A percentile compares a stretch with the other conserved stretches of the same genome.
Evolutionary conservation across 164 flowering plant species (phyloP).

Genomic region (Cinnamomum micranthum): DNA sequence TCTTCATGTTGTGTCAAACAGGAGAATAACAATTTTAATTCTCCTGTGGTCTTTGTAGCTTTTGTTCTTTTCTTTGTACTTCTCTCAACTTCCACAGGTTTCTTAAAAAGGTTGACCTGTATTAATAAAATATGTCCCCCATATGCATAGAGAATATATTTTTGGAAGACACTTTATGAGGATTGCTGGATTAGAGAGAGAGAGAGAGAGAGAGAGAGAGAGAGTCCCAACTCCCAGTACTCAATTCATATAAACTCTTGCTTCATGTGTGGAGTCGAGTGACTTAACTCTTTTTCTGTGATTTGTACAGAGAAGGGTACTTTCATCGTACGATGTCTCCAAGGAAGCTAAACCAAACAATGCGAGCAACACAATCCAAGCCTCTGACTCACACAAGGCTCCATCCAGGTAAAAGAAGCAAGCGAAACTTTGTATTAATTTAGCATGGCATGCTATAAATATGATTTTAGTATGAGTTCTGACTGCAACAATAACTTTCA

Average conservation of each 20-base stretch:
- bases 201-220: background rate
- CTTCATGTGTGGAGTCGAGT: too few relatives aligned
- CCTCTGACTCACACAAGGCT: conserved; percentile 15
- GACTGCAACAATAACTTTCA: background rate
- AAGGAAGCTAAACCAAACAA: conserved; percentile 24
- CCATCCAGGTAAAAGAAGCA: conserved; percentile 9
- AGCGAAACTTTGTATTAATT: background rate
- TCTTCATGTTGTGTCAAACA: too few relatives aligned
- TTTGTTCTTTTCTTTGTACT: too few relatives aligned
- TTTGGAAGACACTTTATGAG: too few relatives aligned
- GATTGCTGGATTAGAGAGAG: too few relatives aligned
- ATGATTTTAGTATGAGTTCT: background rate
- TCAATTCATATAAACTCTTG: too few relatives aligned
- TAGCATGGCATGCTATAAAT: background rate
- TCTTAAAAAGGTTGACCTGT: too few relatives aligned
- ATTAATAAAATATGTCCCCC: too few relatives aligned
- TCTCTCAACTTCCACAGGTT: too few relatives aligned
- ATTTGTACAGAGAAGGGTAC: conserved; percentile 58
- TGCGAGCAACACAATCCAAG: conserved; percentile 9
- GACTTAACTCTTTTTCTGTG: background rate
- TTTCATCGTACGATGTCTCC: conserved; percentile 51
- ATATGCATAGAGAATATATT: too few relatives aligned
- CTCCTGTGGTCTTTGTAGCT: too few relatives aligned
- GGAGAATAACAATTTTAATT: too few relatives aligned
- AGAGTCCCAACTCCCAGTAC: background rate